A percentile compares a stretch with the other conserved stretches of the same genome.
phyloP scores from a whole-genome alignment of 2,329 filamentous ascomycete genomes.

The Talaromyces sp. region DNA sequence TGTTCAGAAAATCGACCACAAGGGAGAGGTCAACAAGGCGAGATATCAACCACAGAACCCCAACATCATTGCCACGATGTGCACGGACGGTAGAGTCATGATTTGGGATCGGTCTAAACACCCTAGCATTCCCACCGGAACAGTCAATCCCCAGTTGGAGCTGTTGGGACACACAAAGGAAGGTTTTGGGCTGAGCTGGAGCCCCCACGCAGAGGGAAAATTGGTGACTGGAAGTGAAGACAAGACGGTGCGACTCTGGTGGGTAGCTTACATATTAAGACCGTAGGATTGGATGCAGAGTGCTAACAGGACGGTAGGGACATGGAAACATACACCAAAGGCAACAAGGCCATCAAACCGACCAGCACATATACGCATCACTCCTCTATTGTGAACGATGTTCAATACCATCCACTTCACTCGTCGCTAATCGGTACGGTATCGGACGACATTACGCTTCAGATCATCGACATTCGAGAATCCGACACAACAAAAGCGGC shows the following conservation, averaged over 20 bases:
- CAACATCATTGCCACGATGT: conserved; percentile 92
- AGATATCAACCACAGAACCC: conserved; percentile 97
- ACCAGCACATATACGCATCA: conserved; percentile 81
- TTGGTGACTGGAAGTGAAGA: conserved; percentile 92
- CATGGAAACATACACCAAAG: conserved; percentile 69
- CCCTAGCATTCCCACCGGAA: conserved; percentile 70
- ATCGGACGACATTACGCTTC: conserved; percentile 89
- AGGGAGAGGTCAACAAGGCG: conserved; percentile 96
- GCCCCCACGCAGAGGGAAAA: conserved; percentile 74
- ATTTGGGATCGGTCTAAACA: conserved; percentile 97
- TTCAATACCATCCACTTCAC: conserved; percentile 89
- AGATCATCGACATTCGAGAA: conserved; percentile 83
- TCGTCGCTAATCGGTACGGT: conserved; percentile 85
- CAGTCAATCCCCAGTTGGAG: conserved; percentile 77
- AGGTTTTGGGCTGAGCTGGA: conserved; percentile 93
- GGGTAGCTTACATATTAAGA: conserved; percentile 30
- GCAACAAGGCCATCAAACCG: conserved; percentile 68
- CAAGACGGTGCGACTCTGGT: conserved; percentile 88
- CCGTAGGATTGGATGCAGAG: not conserved
- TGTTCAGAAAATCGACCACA: conserved; percentile 93
- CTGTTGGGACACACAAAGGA: conserved; percentile 82
- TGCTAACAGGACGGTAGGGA: conserved; percentile 58
- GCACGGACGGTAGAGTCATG: conserved; percentile 80
- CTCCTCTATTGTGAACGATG: conserved; percentile 88
- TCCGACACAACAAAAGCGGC: conserved; percentile 65